These are phyloP conservation scores for Boletus fagicola DNA, from an alignment of 768 basidiomycete genomes.

Conservation along the genomic window DNA sequence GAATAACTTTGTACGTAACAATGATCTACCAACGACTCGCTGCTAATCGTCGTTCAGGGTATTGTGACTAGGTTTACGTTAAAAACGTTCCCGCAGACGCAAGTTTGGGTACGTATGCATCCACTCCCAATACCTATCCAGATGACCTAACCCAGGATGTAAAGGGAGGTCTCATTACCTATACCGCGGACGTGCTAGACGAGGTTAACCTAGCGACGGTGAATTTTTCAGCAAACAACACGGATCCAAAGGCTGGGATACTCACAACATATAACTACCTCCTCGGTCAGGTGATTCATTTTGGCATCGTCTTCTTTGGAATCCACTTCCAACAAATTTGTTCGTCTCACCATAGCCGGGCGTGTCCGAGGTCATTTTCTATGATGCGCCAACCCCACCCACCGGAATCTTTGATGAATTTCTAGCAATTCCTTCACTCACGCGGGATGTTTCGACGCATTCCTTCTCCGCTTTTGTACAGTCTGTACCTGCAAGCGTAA, in stretches of 20 bases:
- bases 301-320: too few species aligned
- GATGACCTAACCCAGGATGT: not conserved
- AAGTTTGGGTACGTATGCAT: slow-evolving; percentile 53
- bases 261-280: slow-evolving; percentile 43
- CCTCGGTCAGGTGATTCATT: not conserved
- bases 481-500: not conserved
- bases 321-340: not conserved
- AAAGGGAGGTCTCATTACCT: slow-evolving; percentile 50
- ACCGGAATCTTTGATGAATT: slow-evolving; percentile 29
- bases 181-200: slow-evolving; percentile 12
- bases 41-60: slow-evolving; percentile 34
- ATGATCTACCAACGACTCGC: not conserved
- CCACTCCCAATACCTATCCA: not conserved
- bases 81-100: slow-evolving; percentile 50
- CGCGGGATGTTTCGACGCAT: slow-evolving; percentile 5
- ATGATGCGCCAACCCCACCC: slow-evolving; percentile 42
- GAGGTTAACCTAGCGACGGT: slow-evolving; percentile 19
- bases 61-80: slow-evolving; percentile 60
- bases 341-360: slow-evolving; percentile 1
- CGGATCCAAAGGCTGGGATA: slow-evolving; percentile 33
- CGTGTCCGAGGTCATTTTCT: slow-evolving; percentile 45
- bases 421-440: slow-evolving; percentile 11
- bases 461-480: slow-evolving; percentile 19
- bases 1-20: slow-evolving; percentile 53
- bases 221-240: slow-evolving; percentile 11